These are phyloP conservation scores for Penstemon newberryi DNA, from an alignment of 257 asterid species.

Conservation along the genomic window DNA sequence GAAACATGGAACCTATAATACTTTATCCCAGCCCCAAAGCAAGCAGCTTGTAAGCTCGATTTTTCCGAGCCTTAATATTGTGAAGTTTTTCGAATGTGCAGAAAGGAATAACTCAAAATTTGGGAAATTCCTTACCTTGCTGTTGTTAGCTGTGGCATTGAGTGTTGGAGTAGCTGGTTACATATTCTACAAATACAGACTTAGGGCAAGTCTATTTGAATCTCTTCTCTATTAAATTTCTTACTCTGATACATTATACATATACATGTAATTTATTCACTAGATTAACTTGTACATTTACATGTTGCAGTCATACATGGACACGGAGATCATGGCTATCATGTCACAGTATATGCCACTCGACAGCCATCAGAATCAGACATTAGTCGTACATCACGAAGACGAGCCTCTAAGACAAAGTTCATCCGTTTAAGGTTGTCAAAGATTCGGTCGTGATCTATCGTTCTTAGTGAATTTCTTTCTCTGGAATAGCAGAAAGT, in stretches of 20 bases:
- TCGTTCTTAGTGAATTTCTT: background rate
- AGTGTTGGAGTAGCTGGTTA: conserved; percentile 66
- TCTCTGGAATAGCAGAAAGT: background rate
- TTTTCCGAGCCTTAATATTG: background rate
- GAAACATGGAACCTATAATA: too few species aligned
- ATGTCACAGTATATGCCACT: conserved; percentile 99
- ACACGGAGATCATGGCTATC: conserved; percentile 95
- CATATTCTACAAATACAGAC: conserved; percentile 88
- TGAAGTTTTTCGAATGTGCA: conserved; percentile 29
- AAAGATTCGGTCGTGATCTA: background rate
- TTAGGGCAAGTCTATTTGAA: conserved; percentile 51
- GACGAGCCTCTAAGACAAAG: conserved; percentile 48
- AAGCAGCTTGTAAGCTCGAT: background rate
- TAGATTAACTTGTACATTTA: background rate
- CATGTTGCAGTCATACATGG: conserved; percentile 82
- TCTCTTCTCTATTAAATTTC: background rate
- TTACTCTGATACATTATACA: background rate
- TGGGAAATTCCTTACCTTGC: conserved; percentile 49
- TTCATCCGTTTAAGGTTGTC: conserved; percentile 44
- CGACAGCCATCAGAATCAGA: conserved; percentile 64
- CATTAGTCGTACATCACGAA: conserved; percentile 57
- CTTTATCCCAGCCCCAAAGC: too few species aligned
- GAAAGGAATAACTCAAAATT: conserved; percentile 63
- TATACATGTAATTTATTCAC: background rate
- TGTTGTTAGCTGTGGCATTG: conserved; percentile 55